Percentiles rank a stretch among this genome's conserved stretches.
phyloP scores from a whole-genome alignment of 2,329 filamentous ascomycete species.

The Mariannaea elegans region DNA sequence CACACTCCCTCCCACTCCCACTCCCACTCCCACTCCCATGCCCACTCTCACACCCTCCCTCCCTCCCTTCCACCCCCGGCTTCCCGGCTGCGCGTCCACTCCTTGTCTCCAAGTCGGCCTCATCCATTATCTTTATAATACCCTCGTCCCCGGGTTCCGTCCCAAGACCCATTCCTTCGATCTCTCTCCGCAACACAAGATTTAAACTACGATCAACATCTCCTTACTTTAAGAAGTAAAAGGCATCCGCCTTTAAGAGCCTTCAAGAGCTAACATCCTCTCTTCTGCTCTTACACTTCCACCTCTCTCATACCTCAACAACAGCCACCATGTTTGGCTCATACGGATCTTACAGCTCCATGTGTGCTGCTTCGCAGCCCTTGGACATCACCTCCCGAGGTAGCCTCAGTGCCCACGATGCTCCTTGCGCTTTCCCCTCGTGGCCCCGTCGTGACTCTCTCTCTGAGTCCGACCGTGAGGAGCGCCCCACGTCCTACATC shows the following conservation, averaged over 20 bases:
- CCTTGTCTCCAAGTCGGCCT: slow-evolving; percentile 28
- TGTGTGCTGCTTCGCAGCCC: slow-evolving; percentile 53
- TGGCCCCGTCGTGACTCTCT: slow-evolving; percentile 66
- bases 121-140: slow-evolving; percentile 38
- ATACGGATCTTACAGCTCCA: slow-evolving; percentile 61
- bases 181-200: slow-evolving; percentile 30
- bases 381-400: slow-evolving; percentile 57
- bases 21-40: background rate
- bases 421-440: slow-evolving; percentile 64
- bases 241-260: background rate
- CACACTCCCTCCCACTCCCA: slow-evolving; percentile 7
- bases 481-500: slow-evolving; percentile 64
- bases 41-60: slow-evolving; percentile 18
- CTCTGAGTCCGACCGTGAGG: slow-evolving; percentile 50
- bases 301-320: slow-evolving; percentile 33
- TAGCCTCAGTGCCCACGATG: slow-evolving; percentile 50
- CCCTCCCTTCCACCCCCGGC: slow-evolving; percentile 34
- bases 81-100: slow-evolving; percentile 37
- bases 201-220: slow-evolving; percentile 27
- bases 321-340: slow-evolving; percentile 57
- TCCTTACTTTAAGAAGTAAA: slow-evolving; percentile 21
- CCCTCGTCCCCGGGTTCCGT: slow-evolving; percentile 38
- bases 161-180: slow-evolving; percentile 25
- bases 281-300: slow-evolving; percentile 25
- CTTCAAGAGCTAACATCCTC: slow-evolving; percentile 23